Evolutionary conservation across 2,329 filamentous ascomycete species (phyloP).

Genomic region (Domatiomyces catenatus): DNA sequence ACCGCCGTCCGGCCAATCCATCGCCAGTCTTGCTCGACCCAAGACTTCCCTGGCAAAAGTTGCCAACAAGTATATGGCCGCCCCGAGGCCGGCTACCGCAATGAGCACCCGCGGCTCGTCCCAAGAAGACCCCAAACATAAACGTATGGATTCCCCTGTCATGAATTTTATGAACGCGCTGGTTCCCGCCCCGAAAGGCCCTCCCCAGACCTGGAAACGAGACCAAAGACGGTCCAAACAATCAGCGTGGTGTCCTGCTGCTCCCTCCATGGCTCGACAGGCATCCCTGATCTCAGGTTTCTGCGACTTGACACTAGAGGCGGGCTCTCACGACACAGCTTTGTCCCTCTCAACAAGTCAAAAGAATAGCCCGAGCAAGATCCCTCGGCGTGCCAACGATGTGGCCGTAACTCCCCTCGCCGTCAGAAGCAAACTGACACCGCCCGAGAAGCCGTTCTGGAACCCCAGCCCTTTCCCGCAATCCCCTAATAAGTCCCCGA

Average conservation of each 20-base stretch:
- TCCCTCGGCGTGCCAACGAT: constrained; percentile 8
- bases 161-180: constrained; percentile 17
- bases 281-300: neutral
- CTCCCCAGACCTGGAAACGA: neutral
- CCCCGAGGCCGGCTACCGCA: constrained; percentile 27
- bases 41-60: constrained; percentile 39
- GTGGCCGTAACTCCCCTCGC: constrained; percentile 4
- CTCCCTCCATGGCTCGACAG: neutral
- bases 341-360: neutral
- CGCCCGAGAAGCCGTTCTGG: constrained; percentile 22
- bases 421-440: constrained; percentile 20
- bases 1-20: constrained; percentile 27
- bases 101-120: constrained; percentile 25
- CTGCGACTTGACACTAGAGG: neutral
- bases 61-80: constrained; percentile 31
- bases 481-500: constrained; percentile 17
- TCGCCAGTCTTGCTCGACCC: constrained; percentile 28
- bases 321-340: constrained; percentile 2
- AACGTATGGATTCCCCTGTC: constrained; percentile 35
- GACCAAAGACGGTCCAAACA: neutral
- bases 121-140: constrained; percentile 31
- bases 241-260: neutral
- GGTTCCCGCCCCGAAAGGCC: neutral
- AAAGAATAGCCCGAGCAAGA: constrained; percentile 12
- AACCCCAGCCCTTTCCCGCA: constrained; percentile 22